Conservation (phyloP, 495 filamentous ascomycete species). For the Parathielavia appendiculata region DNA sequence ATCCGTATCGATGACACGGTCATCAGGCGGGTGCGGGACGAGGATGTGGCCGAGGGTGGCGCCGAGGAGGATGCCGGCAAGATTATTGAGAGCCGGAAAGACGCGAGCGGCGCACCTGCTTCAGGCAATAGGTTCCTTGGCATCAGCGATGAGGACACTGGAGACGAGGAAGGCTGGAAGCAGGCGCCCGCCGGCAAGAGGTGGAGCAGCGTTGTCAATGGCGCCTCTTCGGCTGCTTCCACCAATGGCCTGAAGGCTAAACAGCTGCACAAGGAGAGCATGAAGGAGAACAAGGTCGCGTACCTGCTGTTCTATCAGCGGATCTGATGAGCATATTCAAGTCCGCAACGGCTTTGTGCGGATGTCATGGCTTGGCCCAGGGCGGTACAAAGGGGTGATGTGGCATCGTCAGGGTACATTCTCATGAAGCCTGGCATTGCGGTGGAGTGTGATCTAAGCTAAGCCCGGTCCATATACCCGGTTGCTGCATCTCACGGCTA, state of each 20-base stretch:
- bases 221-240: slow-evolving; percentile 33
- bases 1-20: slow-evolving; percentile 91
- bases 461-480: too few species aligned
- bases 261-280: slow-evolving; percentile 62
- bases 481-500: background rate
- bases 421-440: background rate
- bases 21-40: slow-evolving; percentile 76
- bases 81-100: slow-evolving; percentile 42
- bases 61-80: slow-evolving; percentile 71
- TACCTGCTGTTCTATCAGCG: slow-evolving; percentile 94
- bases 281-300: slow-evolving; percentile 91
- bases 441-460: background rate
- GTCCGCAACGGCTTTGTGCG: background rate
- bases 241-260: slow-evolving; percentile 48
- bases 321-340: slow-evolving; percentile 41
- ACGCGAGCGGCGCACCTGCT: slow-evolving; percentile 21
- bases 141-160: slow-evolving; percentile 62
- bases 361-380: background rate
- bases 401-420: background rate
- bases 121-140: slow-evolving; percentile 62
- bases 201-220: slow-evolving; percentile 61
- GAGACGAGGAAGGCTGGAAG: slow-evolving; percentile 73
- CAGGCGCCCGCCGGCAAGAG: slow-evolving; percentile 69
- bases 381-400: background rate
- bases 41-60: slow-evolving; percentile 86